Percentiles rank a stretch among this genome's conserved stretches.
Evolutionary conservation across 306 rosid species (phyloP).

Genomic region (Lathyrus aphaca): DNA sequence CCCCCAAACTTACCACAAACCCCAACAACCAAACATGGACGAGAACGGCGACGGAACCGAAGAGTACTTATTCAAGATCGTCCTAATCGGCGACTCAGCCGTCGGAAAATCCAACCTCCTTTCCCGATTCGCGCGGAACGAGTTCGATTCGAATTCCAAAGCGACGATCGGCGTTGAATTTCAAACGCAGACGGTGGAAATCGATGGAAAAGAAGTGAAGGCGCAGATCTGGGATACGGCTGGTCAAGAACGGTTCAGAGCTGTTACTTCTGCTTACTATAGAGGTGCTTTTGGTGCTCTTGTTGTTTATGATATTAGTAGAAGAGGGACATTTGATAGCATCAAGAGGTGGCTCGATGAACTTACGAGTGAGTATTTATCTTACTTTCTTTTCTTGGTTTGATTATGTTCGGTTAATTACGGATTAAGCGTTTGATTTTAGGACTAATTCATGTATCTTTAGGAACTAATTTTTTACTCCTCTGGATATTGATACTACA

Average conservation of each 20-base stretch:
- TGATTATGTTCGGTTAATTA: neutral
- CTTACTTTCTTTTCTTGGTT: neutral
- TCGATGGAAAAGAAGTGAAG: conserved; percentile 81
- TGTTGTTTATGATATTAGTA: conserved; percentile 74
- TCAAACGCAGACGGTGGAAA: conserved; percentile 78
- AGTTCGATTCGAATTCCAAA: conserved; percentile 77
- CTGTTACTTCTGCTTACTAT: conserved; percentile 94
- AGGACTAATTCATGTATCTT: neutral
- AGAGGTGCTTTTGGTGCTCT: conserved; percentile 93
- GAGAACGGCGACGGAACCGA: conserved; percentile 53
- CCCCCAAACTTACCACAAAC: neutral
- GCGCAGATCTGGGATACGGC: conserved; percentile 99
- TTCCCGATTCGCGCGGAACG: conserved; percentile 79
- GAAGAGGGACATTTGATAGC: conserved; percentile 64
- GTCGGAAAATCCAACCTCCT: conserved; percentile 90
- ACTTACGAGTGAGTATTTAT: conserved; percentile 55
- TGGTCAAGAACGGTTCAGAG: conserved; percentile 88
- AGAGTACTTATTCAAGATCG: conserved; percentile 87
- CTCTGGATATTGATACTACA: too few species aligned
- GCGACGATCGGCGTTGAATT: conserved; percentile 93
- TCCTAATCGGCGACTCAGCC: conserved; percentile 87
- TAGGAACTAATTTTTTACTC: too few species aligned
- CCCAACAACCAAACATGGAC: neutral
- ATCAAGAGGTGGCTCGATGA: conserved; percentile 88
- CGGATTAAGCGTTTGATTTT: neutral